These are phyloP conservation scores for Yamadazyma mexicana DNA, from an alignment of 1,139 yeast species.

Conservation along the genomic window DNA sequence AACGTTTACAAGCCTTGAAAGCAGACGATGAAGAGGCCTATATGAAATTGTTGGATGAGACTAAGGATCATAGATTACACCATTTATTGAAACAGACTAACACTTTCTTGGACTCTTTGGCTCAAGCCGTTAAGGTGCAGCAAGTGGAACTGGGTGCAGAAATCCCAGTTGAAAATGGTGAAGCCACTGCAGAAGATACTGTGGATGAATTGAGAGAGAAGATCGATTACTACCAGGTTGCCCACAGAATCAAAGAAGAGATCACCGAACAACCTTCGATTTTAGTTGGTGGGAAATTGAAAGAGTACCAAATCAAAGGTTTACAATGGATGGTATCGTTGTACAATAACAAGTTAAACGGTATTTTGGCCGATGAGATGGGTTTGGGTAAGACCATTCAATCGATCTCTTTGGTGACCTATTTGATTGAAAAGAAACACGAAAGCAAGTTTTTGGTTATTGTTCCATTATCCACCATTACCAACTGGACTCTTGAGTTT, in stretches of 20 bases:
- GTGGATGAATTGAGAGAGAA: slow-evolving; percentile 56
- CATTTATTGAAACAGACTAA: slow-evolving; percentile 78
- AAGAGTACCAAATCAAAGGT: slow-evolving; percentile 93
- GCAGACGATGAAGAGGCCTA: slow-evolving; percentile 86
- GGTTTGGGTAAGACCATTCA: slow-evolving; percentile 97
- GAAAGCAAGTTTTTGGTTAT: slow-evolving; percentile 75
- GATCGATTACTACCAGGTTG: slow-evolving; percentile 77
- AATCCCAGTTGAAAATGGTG: slow-evolving; percentile 18
- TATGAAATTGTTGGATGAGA: slow-evolving; percentile 74
- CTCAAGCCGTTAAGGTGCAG: slow-evolving; percentile 75
- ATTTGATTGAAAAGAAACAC: slow-evolving; percentile 73
- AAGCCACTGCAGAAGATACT: slow-evolving; percentile 9
- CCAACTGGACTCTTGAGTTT: slow-evolving; percentile 84
- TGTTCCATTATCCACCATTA: slow-evolving; percentile 80
- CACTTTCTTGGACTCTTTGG: slow-evolving; percentile 70
- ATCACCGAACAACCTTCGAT: slow-evolving; percentile 64
- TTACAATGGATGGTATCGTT: slow-evolving; percentile 98
- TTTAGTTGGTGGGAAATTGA: slow-evolving; percentile 82
- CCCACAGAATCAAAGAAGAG: slow-evolving; percentile 70
- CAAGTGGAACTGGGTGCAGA: slow-evolving; percentile 50
- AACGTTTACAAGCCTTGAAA: slow-evolving; percentile 81
- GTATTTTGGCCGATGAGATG: slow-evolving; percentile 97
- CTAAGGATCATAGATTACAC: slow-evolving; percentile 81
- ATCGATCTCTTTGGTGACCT: slow-evolving; percentile 86
- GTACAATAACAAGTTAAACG: slow-evolving; percentile 88